Evolutionary conservation across 768 basidiomycete species (phyloP).

Genomic region (Cyclocybe cylindracea): DNA sequence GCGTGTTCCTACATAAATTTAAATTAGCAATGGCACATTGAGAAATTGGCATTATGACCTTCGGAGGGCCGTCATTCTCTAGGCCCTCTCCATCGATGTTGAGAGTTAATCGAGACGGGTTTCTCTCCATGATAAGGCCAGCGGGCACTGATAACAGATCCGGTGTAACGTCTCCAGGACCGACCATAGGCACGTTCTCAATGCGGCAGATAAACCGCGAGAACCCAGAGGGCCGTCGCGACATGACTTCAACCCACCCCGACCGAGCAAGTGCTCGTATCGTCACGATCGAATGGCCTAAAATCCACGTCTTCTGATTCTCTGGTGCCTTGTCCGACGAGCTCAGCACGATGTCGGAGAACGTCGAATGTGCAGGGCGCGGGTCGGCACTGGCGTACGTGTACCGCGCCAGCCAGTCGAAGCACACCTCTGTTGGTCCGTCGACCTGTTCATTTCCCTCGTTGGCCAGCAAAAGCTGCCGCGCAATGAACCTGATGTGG

Average conservation of each 20-base stretch:
- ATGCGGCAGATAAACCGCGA: slow-evolving; percentile 81
- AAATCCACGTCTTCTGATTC: slow-evolving; percentile 79
- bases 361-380: slow-evolving; percentile 75
- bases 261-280: slow-evolving; percentile 68
- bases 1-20: slow-evolving; percentile 24
- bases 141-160: slow-evolving; percentile 75
- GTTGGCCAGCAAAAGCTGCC: slow-evolving; percentile 85
- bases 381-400: slow-evolving; percentile 95
- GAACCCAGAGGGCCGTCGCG: slow-evolving; percentile 86
- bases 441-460: slow-evolving; percentile 74
- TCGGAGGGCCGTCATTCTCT: slow-evolving; percentile 16
- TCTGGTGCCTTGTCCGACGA: slow-evolving; percentile 20
- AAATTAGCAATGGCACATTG: neutral
- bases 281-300: slow-evolving; percentile 84
- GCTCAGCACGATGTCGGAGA: slow-evolving; percentile 78
- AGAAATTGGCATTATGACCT: slow-evolving; percentile 15
- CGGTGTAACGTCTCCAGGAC: slow-evolving; percentile 81
- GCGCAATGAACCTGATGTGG: slow-evolving; percentile 84
- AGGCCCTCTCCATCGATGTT: slow-evolving; percentile 22
- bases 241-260: slow-evolving; percentile 89
- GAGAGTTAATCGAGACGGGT: slow-evolving; percentile 33
- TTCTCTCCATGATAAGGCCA: slow-evolving; percentile 70
- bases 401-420: slow-evolving; percentile 96
- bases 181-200: slow-evolving; percentile 87
- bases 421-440: slow-evolving; percentile 92